Conservation (phyloP, 352 stramenopile species). For the Phytophthora citricola region DNA sequence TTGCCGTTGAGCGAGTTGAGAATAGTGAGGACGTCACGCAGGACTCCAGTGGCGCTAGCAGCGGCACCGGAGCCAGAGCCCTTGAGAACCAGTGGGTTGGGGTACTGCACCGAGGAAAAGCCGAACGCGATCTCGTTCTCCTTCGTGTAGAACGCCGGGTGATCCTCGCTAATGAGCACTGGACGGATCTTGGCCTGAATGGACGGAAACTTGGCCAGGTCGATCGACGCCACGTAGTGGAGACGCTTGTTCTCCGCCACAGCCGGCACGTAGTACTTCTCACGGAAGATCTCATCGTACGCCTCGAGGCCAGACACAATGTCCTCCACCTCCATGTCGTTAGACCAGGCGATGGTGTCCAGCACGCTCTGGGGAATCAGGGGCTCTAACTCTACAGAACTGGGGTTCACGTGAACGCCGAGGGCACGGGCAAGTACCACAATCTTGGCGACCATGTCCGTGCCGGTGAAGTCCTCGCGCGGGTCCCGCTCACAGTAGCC, state of each 20-base stretch:
- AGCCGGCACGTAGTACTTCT: slow-evolving; percentile 58
- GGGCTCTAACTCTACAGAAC: slow-evolving; percentile 58
- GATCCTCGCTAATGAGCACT: slow-evolving; percentile 63
- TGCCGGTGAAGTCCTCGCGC: slow-evolving; percentile 70
- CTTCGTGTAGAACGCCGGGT: slow-evolving; percentile 64
- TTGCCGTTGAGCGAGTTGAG: slow-evolving; percentile 72
- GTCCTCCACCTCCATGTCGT: slow-evolving; percentile 52
- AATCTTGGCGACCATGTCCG: slow-evolving; percentile 76
- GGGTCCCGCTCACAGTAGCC: slow-evolving; percentile 79
- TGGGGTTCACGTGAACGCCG: slow-evolving; percentile 54
- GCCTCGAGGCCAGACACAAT: slow-evolving; percentile 55
- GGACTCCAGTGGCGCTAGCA: slow-evolving; percentile 72
- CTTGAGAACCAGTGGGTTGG: slow-evolving; percentile 73
- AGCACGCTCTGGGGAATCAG: slow-evolving; percentile 56
- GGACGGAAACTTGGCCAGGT: slow-evolving; percentile 53
- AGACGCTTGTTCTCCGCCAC: slow-evolving; percentile 56
- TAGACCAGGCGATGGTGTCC: slow-evolving; percentile 53
- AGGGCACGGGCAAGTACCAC: slow-evolving; percentile 71
- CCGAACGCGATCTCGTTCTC: slow-evolving; percentile 81
- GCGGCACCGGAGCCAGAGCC: slow-evolving; percentile 65
- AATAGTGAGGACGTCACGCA: slow-evolving; percentile 82
- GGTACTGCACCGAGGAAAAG: slow-evolving; percentile 78
- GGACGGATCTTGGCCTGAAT: slow-evolving; percentile 62
- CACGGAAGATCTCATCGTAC: slow-evolving; percentile 65
- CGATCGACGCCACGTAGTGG: slow-evolving; percentile 74